Evolutionary conservation across 371 early-diverging fungal species (phyloP), one percentile per base, ranked within the genome.

Genomic region (Neoconidiobolus thromboides): DNA sequence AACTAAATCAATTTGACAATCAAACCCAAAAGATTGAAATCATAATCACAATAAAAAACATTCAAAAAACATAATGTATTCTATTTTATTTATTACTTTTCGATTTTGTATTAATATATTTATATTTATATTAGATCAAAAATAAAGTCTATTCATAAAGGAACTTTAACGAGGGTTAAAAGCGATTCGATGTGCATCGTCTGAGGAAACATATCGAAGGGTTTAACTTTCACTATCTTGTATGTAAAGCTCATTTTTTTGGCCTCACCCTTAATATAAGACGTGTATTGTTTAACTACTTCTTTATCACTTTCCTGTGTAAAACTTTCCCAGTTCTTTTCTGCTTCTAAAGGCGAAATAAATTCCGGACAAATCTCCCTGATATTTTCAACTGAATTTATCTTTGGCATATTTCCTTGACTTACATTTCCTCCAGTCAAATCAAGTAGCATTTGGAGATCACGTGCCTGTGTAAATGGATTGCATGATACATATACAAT

Each of bases 121-220:
- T 26, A 26, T 26, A 26, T 44, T 12, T 44, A 44, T 44, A 44
- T 44, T 44, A 44, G 5, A 44, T 7, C 12, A 7, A 44, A 44
- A 12, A 5, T 44, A 44, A 44, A 7, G 7, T 44, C 5, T 44
- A 7, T 12, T 44, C 26, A 26, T 26, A 26, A 26, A 26, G 14
- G 14, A 10, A 46, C 57, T 40, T 48, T 59, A 7, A 76, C 71
- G 42, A 83, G 64, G 2, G 77, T 75, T 49, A 77, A 69, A 49
- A 83, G 75, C 50, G 70, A 76, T 62, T 83, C 84, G 10, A 77
- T 71, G 38, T 80, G 76, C 50, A 66, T 69, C 15, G 84, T 79
- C 63, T 81, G 81, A 26, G 84, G 84, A 60, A 83, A 83, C 62
- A 83, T 71, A 60, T 83, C 84, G 52, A 83, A 80, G 3, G 81